Evolutionary conservation across 331 rosid species (phyloP).

Genomic region (Cucumis variabilis): DNA sequence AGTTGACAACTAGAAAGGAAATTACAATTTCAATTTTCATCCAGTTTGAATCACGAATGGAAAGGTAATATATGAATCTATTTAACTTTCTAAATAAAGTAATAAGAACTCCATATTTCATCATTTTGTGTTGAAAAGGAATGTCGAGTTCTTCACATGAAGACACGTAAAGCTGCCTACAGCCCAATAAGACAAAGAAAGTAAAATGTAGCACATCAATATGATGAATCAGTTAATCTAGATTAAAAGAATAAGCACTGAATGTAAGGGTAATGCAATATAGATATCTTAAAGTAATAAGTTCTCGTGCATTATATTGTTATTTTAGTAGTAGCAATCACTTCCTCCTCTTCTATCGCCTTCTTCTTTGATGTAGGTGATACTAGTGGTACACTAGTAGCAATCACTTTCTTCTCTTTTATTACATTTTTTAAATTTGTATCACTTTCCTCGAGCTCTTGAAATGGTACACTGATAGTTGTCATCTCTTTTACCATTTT

Average conservation of each 20-base stretch:
- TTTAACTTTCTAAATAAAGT: slow-evolving; percentile 30
- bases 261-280: background rate
- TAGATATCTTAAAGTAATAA: background rate
- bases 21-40: background rate
- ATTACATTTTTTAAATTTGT: no score
- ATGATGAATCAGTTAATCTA: slow-evolving; percentile 28
- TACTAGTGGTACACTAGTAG: no score
- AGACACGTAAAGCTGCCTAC: slow-evolving; percentile 69
- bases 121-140: slow-evolving; percentile 78
- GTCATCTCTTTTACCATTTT: no score
- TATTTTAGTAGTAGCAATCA: no score
- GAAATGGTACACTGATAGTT: no score
- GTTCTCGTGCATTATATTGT: background rate
- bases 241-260: background rate
- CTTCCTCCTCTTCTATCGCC: no score
- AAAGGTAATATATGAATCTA: background rate
- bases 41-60: background rate
- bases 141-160: slow-evolving; percentile 74
- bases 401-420: no score
- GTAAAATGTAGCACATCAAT: background rate
- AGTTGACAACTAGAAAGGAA: background rate
- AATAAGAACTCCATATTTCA: slow-evolving; percentile 55
- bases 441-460: no score
- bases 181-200: slow-evolving; percentile 23
- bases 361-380: no score